Base-by-base conservation (phyloP, 1,284 basidiomycete species). In the Trichosporon ovoides region DNA sequence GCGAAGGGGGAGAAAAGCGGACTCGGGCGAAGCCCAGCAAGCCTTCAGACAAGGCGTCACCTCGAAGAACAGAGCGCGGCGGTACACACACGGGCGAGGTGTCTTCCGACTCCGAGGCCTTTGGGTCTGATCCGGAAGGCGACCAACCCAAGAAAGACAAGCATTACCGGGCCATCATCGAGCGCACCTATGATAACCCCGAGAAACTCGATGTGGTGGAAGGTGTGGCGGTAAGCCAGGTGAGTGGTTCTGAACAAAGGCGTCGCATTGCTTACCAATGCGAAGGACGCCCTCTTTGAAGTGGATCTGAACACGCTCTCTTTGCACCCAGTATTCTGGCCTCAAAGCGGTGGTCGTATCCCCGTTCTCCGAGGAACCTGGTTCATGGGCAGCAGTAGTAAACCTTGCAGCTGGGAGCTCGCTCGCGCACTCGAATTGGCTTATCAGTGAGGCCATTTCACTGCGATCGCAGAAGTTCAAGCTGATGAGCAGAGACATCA, bases 261-360 rank as follows among this genome's bases (percentile, higher is more conserved):
- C 28, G 28, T 7, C 1, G 3, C 3, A 24, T 53, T 65, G 31
- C 62, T 35, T 5, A 56, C 14, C 11, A n/a, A n/a, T n/a, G n/a
- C n/a, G 2, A 63, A 79, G 77, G 77, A 79, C 64, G 75, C 74
- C 9, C 65, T 79, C 12, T 79, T 79, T 53, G 77, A 79, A 55
- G 77, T 79, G 19, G 68, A 69, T 12, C 64, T 73, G 28, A 56
- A 62, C 4, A 71, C 67, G 2, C 58, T 71, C 12, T 72, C 80
- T 55, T 69, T 83, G 10, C 74, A 76, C 53, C 81, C 82, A 0
- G 81, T 82, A 22, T 83, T 81, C 66, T 83, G 82, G 82, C 75
- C 75, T 24, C 75, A 80, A 60, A 73, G 76, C 7, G 80, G 79
- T 1, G 72, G 78, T 0, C 69, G 77, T 31, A 78, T 82, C 18